Evolutionary conservation across 805 yeast species (phyloP).

Genomic region (Yarrowia osloensis): DNA sequence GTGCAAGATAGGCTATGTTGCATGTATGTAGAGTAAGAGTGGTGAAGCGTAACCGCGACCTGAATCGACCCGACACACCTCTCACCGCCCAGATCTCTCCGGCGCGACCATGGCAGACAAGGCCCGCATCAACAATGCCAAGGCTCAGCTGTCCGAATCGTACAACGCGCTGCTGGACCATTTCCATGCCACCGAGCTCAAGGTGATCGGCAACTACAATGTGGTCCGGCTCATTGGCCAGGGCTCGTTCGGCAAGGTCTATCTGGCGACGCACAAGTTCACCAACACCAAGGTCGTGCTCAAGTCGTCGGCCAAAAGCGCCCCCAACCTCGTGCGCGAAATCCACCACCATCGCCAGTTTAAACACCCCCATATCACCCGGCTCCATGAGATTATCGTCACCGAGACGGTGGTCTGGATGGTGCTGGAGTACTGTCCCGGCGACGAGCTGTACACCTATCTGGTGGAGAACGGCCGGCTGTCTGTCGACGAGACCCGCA

Average conservation of each 20-base stretch:
- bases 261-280: constrained; percentile 74
- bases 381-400: constrained; percentile 80
- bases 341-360: constrained; percentile 85
- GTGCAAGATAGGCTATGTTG: constrained; percentile 8
- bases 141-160: constrained; percentile 60
- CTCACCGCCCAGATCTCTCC: background rate
- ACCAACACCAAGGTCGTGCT: constrained; percentile 79
- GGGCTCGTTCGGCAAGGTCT: constrained; percentile 88
- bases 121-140: constrained; percentile 45
- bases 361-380: constrained; percentile 78
- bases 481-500: constrained; percentile 33
- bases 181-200: constrained; percentile 49
- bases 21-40: background rate
- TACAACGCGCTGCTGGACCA: constrained; percentile 60
- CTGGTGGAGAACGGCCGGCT: constrained; percentile 42
- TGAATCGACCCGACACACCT: background rate
- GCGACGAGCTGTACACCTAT: constrained; percentile 45
- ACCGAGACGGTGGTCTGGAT: constrained; percentile 82
- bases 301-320: constrained; percentile 73
- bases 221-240: constrained; percentile 78
- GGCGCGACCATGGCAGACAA: constrained; percentile 34
- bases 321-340: constrained; percentile 86
- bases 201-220: constrained; percentile 78
- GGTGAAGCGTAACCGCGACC: background rate
- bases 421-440: constrained; percentile 84